A percentile compares a stretch with the other conserved stretches of the same genome.
Evolutionary conservation across 495 filamentous ascomycete species (phyloP).

Genomic region (Astrothelium macrocarpum): DNA sequence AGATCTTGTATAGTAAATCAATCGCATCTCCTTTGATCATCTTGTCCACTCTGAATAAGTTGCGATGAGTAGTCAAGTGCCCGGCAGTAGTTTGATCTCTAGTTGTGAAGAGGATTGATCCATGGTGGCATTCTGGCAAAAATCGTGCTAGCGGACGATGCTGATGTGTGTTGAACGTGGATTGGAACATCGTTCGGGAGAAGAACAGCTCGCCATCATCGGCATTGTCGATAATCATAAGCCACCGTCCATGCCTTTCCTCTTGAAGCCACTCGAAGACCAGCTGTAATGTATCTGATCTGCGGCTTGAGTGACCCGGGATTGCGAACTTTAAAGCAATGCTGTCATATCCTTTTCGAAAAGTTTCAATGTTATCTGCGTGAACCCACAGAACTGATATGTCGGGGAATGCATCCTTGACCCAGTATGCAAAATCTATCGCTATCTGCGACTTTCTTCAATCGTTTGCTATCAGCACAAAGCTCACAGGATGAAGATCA

Average conservation of each 20-base stretch:
- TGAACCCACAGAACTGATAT: constrained; percentile 38
- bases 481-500: too few species aligned
- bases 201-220: constrained; percentile 8
- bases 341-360: constrained; percentile 32
- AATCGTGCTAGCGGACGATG: not conserved
- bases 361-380: constrained; percentile 27
- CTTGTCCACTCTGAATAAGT: not conserved
- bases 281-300: constrained; percentile 30
- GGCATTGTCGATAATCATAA: constrained; percentile 12
- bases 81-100: not conserved
- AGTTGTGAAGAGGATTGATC: not conserved
- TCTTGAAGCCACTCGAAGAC: constrained; percentile 32
- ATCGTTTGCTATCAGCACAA: not conserved
- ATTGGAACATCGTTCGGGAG: not conserved
- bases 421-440: constrained; percentile 35
- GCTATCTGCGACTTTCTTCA: constrained; percentile 32
- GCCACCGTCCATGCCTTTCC: not conserved
- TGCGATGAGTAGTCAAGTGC: not conserved
- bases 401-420: constrained; percentile 17
- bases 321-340: constrained; percentile 34
- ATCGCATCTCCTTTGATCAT: not conserved
- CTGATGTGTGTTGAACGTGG: not conserved
- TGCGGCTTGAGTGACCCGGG: constrained; percentile 30
- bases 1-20: not conserved
- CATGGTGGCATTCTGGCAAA: not conserved